These are phyloP conservation scores for Corinectria fuckeliana DNA, from an alignment of 2,329 filamentous ascomycete genomes.

Conservation along the genomic window DNA sequence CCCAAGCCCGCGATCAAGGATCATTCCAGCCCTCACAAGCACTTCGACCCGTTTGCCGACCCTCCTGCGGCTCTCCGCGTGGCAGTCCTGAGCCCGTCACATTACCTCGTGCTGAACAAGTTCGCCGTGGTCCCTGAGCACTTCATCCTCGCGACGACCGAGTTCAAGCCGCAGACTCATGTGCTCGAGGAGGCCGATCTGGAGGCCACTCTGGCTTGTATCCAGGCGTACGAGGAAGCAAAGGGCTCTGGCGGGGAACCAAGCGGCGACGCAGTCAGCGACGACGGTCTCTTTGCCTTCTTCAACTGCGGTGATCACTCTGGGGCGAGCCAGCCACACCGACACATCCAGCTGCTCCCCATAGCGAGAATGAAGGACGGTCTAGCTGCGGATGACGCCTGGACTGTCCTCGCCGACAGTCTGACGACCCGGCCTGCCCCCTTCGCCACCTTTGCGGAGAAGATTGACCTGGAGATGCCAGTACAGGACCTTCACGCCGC, in stretches of 20 bases:
- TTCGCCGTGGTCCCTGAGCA: conserved; percentile 75
- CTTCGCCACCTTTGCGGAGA: conserved; percentile 53
- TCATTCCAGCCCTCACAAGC: conserved; percentile 43
- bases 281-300: conserved; percentile 64
- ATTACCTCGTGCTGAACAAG: conserved; percentile 76
- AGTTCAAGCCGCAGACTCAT: conserved; percentile 69
- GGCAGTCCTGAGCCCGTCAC: conserved; percentile 56
- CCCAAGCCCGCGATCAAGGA: conserved; percentile 54
- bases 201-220: conserved; percentile 65
- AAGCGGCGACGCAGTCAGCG: conserved; percentile 10
- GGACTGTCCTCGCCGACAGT: conserved; percentile 57
- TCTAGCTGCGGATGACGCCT: conserved; percentile 45
- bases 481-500: conserved; percentile 46
- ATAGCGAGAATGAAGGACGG: conserved; percentile 67
- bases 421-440: conserved; percentile 45
- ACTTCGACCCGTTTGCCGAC: conserved; percentile 69
- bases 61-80: conserved; percentile 62
- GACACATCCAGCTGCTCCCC: conserved; percentile 75
- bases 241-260: conserved; percentile 4
- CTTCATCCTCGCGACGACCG: conserved; percentile 73
- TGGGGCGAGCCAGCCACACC: conserved; percentile 74
- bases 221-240: conserved; percentile 58
- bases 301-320: conserved; percentile 75
- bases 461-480: conserved; percentile 44
- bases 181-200: conserved; percentile 67